phyloP scores from a whole-genome alignment of 805 yeast genomes.

The Kuraishia floccosa region DNA sequence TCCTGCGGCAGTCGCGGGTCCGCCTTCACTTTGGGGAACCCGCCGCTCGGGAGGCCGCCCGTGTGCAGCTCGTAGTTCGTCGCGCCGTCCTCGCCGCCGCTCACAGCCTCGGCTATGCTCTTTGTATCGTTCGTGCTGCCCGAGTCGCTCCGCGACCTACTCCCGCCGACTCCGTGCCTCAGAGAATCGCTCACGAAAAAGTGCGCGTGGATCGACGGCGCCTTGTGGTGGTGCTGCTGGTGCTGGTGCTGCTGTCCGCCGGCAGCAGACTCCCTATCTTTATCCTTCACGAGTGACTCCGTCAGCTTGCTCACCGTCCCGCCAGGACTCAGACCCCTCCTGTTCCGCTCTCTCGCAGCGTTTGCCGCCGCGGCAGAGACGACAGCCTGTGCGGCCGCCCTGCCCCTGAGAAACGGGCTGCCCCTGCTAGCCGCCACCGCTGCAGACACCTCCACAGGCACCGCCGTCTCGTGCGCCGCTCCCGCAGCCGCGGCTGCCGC shows the following conservation, averaged over 20 bases:
- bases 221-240: slow-evolving; percentile 39
- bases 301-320: slow-evolving; percentile 10
- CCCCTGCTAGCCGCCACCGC: no score
- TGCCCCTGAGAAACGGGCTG: slow-evolving; percentile 24
- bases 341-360: slow-evolving; percentile 18
- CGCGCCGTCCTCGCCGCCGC: slow-evolving; percentile 1
- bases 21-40: slow-evolving; percentile 10
- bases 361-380: slow-evolving; percentile 28
- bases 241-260: no score
- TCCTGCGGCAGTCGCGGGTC: slow-evolving; percentile 31
- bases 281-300: slow-evolving; percentile 9
- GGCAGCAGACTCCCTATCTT: slow-evolving; percentile 2
- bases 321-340: slow-evolving; percentile 4
- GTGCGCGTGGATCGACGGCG: slow-evolving; percentile 69
- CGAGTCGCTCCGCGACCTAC: slow-evolving; percentile 21
- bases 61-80: neutral
- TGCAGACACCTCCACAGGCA: no score
- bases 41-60: neutral
- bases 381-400: slow-evolving; percentile 24
- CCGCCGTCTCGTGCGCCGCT: slow-evolving; percentile 26
- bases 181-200: slow-evolving; percentile 59
- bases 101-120: slow-evolving; percentile 5
- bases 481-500: slow-evolving; percentile 26
- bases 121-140: slow-evolving; percentile 15
- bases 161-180: slow-evolving; percentile 31